These are phyloP conservation scores for Datisca glomerata DNA, from an alignment of 306 rosid genomes.

Conservation along the genomic window DNA sequence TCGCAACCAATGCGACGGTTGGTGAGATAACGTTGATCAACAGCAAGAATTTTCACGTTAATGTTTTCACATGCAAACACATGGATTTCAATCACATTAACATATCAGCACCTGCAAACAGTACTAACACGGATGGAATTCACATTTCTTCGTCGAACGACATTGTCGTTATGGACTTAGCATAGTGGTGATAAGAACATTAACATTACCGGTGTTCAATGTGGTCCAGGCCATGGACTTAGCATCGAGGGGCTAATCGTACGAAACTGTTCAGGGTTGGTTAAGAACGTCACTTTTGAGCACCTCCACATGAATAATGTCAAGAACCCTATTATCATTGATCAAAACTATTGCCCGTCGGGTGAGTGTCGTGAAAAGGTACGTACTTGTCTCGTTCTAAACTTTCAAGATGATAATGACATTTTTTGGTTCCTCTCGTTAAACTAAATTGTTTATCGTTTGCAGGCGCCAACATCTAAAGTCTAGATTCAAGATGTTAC, in stretches of 20 bases:
- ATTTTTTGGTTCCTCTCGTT: not conserved
- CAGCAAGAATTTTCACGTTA: constrained; percentile 20
- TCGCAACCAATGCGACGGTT: constrained; percentile 5
- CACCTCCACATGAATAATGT: constrained; percentile 11
- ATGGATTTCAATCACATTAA: not conserved
- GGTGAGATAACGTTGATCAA: constrained; percentile 3
- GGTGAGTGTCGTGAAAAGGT: constrained; percentile 8
- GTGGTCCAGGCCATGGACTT: constrained; percentile 35
- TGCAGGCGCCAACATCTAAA: constrained; percentile 6
- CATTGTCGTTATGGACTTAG: constrained; percentile 2
- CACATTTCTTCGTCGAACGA: not conserved
- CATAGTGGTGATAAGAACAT: constrained; percentile 10
- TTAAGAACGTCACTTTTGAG: constrained; percentile 8
- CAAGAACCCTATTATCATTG: constrained; percentile 24
- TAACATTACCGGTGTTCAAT: not conserved
- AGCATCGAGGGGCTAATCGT: constrained; percentile 12
- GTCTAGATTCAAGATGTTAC: constrained; percentile 15
- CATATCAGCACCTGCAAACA: constrained; percentile 15
- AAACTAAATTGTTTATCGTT: not conserved
- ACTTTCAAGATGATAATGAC: not conserved
- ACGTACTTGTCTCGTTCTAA: too few species aligned
- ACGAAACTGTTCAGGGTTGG: constrained; percentile 6
- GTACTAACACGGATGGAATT: constrained; percentile 20
- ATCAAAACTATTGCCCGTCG: constrained; percentile 25
- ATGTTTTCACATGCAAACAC: constrained; percentile 2